phyloP scores from a whole-genome alignment of 805 yeast genomes.

The Dipodascus geniculatus region DNA sequence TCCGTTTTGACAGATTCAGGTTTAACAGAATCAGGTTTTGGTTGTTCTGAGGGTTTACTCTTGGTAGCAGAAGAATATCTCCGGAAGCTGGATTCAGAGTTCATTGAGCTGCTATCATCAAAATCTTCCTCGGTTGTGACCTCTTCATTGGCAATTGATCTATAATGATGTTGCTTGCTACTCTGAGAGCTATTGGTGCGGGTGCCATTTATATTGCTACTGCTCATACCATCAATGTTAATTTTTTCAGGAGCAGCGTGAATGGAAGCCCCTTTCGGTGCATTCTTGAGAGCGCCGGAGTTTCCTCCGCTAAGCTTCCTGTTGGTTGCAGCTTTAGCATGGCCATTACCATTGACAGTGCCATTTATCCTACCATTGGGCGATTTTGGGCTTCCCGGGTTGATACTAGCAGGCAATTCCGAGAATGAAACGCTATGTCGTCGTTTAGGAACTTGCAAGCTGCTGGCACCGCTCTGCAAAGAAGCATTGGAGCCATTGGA shows the following conservation, averaged over 20 bases:
- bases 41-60: neutral
- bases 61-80: neutral
- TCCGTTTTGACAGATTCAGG: too few relatives aligned
- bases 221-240: neutral
- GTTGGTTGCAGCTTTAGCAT: neutral
- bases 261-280: neutral
- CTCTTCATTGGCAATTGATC: neutral
- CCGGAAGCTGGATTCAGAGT: slow-evolving; percentile 10
- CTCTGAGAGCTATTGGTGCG: neutral
- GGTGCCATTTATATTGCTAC: neutral
- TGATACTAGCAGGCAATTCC: neutral
- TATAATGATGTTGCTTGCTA: neutral
- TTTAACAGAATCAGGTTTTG: neutral
- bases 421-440: slow-evolving; percentile 7
- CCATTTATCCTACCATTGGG: neutral
- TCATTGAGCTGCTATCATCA: slow-evolving; percentile 13
- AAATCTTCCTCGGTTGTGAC: slow-evolving; percentile 5
- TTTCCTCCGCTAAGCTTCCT: neutral
- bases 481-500: slow-evolving; percentile 6
- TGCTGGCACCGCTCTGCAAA: neutral
- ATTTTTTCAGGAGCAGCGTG: neutral
- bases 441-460: neutral
- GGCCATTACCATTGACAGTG: neutral
- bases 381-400: neutral
- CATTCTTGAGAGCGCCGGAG: neutral